A percentile compares a stretch with the other conserved stretches of the same genome.
These are phyloP conservation scores for Aleurites moluccanus DNA, from an alignment of 441 rosid species.

Conservation along the genomic window DNA sequence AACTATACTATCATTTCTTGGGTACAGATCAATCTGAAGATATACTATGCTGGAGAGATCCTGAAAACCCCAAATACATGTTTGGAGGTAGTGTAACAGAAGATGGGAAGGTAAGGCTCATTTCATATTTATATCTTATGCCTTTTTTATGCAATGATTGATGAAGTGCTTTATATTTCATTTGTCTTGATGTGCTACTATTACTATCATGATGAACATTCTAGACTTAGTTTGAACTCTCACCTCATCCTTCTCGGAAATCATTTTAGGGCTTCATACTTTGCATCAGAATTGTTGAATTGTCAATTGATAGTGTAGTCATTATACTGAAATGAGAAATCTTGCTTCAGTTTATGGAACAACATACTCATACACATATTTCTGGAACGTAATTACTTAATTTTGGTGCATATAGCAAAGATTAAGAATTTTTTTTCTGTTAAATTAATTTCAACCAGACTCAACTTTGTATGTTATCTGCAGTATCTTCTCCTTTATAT, in stretches of 20 bases:
- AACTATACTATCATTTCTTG: slow-evolving; percentile 76
- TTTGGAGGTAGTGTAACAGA: slow-evolving; percentile 59
- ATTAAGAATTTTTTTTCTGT: not conserved
- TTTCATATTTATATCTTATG: not conserved
- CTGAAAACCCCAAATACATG: slow-evolving; percentile 66
- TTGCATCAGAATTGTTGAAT: no score
- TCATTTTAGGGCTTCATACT: no score
- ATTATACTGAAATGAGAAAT: no score
- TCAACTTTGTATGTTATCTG: slow-evolving; percentile 27
- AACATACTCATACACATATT: not conserved
- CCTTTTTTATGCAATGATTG: not conserved
- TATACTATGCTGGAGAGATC: slow-evolving; percentile 89
- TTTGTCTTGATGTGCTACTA: not conserved
- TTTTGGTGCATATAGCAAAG: slow-evolving; percentile 3
- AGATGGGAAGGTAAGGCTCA: slow-evolving; percentile 71
- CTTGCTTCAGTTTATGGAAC: not conserved
- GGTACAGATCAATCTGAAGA: slow-evolving; percentile 89
- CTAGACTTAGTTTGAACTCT: not conserved
- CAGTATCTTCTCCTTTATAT: slow-evolving; percentile 74
- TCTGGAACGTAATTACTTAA: not conserved
- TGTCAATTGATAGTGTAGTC: no score
- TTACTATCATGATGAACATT: not conserved
- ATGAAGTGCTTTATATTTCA: not conserved
- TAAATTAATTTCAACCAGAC: slow-evolving; percentile 4
- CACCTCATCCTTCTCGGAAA: not conserved